These are phyloP conservation scores for Penicillium sp. DNA, from an alignment of 2,329 filamentous ascomycete species.

Conservation along the genomic window DNA sequence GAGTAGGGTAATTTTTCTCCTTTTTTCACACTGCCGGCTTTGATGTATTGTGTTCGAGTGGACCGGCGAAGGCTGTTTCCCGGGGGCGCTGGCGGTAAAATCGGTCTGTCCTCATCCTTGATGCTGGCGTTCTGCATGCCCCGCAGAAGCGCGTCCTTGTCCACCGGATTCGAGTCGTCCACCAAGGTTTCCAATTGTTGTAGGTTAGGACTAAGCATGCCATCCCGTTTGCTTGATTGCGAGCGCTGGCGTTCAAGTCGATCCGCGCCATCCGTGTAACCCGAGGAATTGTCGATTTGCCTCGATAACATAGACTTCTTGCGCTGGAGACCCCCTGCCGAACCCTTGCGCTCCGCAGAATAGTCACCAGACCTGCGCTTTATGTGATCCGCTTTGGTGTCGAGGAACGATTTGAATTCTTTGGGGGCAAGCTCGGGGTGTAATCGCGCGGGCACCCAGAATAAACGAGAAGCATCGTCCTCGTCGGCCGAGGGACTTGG, in stretches of 20 bases:
- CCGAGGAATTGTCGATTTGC: slow-evolving; percentile 76
- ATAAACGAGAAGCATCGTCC: slow-evolving; percentile 81
- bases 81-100: slow-evolving; percentile 72
- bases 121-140: slow-evolving; percentile 47
- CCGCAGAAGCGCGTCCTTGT: slow-evolving; percentile 57
- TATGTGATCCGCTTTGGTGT: slow-evolving; percentile 89
- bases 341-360: slow-evolving; percentile 59
- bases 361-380: slow-evolving; percentile 77
- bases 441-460: slow-evolving; percentile 93
- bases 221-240: slow-evolving; percentile 48
- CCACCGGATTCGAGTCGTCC: slow-evolving; percentile 71
- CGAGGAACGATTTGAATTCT: slow-evolving; percentile 95
- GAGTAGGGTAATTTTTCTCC: slow-evolving; percentile 75
- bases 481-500: slow-evolving; percentile 63
- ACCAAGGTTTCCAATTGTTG: slow-evolving; percentile 77
- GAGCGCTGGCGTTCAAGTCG: slow-evolving; percentile 74
- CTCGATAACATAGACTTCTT: slow-evolving; percentile 96
- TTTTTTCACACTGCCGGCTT: slow-evolving; percentile 74
- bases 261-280: slow-evolving; percentile 83
- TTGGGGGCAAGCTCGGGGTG: slow-evolving; percentile 93
- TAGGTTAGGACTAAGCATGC: slow-evolving; percentile 63
- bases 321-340: slow-evolving; percentile 65
- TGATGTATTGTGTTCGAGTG: slow-evolving; percentile 87
- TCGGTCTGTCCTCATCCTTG: slow-evolving; percentile 74
- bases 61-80: slow-evolving; percentile 83